These are phyloP conservation scores for Xenosphaeropsis pyriputrescens DNA, from an alignment of 2,329 filamentous ascomycete species.

Conservation along the genomic window DNA sequence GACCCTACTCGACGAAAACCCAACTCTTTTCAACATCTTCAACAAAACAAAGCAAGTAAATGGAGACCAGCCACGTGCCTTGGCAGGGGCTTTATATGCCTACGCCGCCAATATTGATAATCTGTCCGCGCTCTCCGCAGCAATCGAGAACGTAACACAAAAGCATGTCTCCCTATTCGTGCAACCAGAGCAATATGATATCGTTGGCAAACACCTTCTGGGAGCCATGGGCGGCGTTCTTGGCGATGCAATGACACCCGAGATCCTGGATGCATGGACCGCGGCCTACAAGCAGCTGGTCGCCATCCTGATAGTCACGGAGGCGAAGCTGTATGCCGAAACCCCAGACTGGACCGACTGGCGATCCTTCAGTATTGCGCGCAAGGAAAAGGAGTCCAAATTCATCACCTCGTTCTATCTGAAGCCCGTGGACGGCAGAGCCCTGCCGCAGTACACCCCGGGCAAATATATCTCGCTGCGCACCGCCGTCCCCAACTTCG, in stretches of 20 bases:
- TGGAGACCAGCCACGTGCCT: conserved; percentile 53
- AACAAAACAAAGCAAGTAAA: conserved; percentile 54
- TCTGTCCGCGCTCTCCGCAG: conserved; percentile 38
- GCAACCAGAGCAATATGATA: conserved; percentile 50
- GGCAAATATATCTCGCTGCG: conserved; percentile 63
- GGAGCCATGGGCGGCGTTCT: conserved; percentile 53
- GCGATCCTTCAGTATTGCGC: conserved; percentile 37
- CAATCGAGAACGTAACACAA: conserved; percentile 55
- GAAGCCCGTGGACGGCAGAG: conserved; percentile 41
- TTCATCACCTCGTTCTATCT: conserved; percentile 60
- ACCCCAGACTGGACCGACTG: conserved; percentile 29
- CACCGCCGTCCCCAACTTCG: conserved; percentile 42
- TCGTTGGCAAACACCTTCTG: conserved; percentile 56
- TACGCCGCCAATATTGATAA: conserved; percentile 64
- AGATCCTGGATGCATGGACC: conserved; percentile 56
- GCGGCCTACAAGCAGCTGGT: conserved; percentile 60
- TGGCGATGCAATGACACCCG: conserved; percentile 49
- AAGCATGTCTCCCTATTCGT: conserved; percentile 65
- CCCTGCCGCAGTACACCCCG: conserved; percentile 46
- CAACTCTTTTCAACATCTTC: conserved; percentile 55
- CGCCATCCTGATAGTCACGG: conserved; percentile 52
- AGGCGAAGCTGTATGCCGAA: conserved; percentile 43
- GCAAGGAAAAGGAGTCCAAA: conserved; percentile 44
- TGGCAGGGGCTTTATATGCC: conserved; percentile 54
- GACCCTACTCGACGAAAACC: conserved; percentile 49